Percentiles rank a stretch among this genome's conserved stretches.
Evolutionary conservation across 176 grass and related monocot species (phyloP).

Genomic region (Zizania latifolia): DNA sequence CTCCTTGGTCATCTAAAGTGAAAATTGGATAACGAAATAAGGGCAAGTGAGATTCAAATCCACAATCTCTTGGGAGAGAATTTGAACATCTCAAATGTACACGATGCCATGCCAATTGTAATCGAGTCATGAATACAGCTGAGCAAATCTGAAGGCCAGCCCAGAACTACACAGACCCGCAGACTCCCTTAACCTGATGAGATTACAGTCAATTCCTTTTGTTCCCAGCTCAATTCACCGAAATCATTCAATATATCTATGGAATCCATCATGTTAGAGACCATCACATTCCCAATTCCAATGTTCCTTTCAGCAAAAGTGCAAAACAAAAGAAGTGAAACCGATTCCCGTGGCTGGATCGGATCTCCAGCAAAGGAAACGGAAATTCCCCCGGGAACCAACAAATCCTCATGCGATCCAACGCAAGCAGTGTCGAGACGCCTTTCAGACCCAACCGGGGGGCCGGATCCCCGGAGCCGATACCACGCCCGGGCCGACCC

Average conservation of each 20-base stretch:
- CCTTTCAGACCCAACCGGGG: not conserved
- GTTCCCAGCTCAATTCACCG: not conserved
- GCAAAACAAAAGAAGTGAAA: not conserved
- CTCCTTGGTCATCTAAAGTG: not conserved
- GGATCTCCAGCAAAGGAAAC: not conserved
- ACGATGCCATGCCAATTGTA: not conserved
- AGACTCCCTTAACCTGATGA: not conserved
- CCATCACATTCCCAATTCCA: not conserved
- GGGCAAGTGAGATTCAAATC: not conserved
- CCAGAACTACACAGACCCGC: not conserved
- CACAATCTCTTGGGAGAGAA: not conserved
- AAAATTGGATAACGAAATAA: not conserved
- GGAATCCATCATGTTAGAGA: not conserved
- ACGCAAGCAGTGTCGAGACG: not conserved
- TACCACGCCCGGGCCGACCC: not conserved
- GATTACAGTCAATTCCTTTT: not conserved
- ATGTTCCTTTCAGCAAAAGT: not conserved
- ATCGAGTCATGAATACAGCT: not conserved
- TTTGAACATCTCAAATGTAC: not conserved
- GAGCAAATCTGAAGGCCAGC: not conserved
- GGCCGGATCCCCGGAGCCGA: constrained; percentile 3
- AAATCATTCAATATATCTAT: not conserved
- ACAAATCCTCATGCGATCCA: not conserved
- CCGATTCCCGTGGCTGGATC: not conserved
- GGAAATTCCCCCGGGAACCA: not conserved